Conservation (phyloP, 1,139 yeast genomes). For the Lodderomyces theae region DNA sequence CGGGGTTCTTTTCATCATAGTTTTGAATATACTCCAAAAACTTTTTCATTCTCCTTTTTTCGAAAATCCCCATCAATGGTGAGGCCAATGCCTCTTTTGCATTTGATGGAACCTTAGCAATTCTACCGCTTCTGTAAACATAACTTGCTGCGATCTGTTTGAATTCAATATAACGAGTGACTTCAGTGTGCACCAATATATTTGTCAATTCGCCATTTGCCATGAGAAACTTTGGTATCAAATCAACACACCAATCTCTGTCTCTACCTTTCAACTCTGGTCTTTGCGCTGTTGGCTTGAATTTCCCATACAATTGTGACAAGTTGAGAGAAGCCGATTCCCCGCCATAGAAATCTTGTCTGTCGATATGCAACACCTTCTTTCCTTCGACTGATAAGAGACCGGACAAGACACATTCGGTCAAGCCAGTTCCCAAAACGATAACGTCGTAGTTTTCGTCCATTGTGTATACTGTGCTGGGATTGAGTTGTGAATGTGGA, state of each 20-base stretch:
- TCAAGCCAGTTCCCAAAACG: conserved; percentile 69
- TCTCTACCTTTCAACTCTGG: conserved; percentile 84
- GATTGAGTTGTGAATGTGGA: neutral
- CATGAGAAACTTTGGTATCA: conserved; percentile 96
- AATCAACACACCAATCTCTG: conserved; percentile 96
- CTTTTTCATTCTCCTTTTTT: conserved; percentile 90
- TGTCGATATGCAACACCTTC: conserved; percentile 93
- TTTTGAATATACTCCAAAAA: conserved; percentile 85
- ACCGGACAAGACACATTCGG: conserved; percentile 95
- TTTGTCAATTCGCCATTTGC: conserved; percentile 97
- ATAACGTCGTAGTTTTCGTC: conserved; percentile 90
- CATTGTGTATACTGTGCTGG: conserved; percentile 44
- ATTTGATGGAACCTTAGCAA: conserved; percentile 92
- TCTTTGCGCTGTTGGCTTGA: conserved; percentile 65
- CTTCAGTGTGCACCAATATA: conserved; percentile 92
- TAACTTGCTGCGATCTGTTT: conserved; percentile 94
- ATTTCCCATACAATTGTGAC: conserved; percentile 62
- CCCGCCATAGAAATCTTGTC: conserved; percentile 95
- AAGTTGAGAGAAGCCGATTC: conserved; percentile 67
- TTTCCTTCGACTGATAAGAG: conserved; percentile 85
- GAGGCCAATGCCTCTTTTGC: conserved; percentile 90
- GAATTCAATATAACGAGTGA: conserved; percentile 92
- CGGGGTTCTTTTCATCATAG: conserved; percentile 72
- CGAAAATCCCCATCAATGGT: conserved; percentile 93
- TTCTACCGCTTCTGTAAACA: conserved; percentile 86